phyloP scores from a whole-genome alignment of 2,329 filamentous ascomycete species.

The Aspergillus sp. region DNA sequence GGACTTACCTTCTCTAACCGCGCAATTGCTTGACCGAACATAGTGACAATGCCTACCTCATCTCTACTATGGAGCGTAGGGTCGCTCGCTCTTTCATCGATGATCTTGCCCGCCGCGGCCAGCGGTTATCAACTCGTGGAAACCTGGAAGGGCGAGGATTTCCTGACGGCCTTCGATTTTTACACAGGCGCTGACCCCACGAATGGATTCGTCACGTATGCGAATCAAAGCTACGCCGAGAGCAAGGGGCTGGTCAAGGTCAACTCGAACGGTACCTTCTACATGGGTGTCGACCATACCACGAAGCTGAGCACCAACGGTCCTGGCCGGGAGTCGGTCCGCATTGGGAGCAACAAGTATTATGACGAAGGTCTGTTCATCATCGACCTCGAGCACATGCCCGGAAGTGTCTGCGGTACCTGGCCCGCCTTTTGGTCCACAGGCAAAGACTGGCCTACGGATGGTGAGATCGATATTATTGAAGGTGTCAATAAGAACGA shows the following conservation, averaged over 20 bases:
- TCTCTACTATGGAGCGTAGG: conserved; percentile 33
- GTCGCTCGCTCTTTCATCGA: conserved; percentile 32
- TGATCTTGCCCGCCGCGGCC: conserved; percentile 25
- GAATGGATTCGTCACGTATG: conserved; percentile 54
- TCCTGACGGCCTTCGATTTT: conserved; percentile 55
- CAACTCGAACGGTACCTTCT: conserved; percentile 39
- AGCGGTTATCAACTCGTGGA: conserved; percentile 43
- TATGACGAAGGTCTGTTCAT: conserved; percentile 51
- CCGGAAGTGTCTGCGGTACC: conserved; percentile 50
- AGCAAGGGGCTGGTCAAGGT: conserved; percentile 38
- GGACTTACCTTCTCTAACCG: not conserved
- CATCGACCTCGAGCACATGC: conserved; percentile 52
- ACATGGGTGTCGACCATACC: conserved; percentile 49
- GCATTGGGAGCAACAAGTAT: conserved; percentile 47
- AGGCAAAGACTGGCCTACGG: conserved; percentile 43
- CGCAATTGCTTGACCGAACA: not conserved
- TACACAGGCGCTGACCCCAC: conserved; percentile 51
- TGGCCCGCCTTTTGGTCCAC: conserved; percentile 55
- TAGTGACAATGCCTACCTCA: conserved; percentile 30
- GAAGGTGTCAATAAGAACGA: conserved; percentile 53
- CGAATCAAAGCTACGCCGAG: conserved; percentile 43
- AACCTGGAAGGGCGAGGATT: conserved; percentile 48
- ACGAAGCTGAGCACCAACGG: conserved; percentile 39
- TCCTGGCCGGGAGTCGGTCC: conserved; percentile 46
- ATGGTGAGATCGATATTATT: conserved; percentile 55